Conservation (phyloP, 805 yeast species). For the Monosporozyma siamensis region DNA sequence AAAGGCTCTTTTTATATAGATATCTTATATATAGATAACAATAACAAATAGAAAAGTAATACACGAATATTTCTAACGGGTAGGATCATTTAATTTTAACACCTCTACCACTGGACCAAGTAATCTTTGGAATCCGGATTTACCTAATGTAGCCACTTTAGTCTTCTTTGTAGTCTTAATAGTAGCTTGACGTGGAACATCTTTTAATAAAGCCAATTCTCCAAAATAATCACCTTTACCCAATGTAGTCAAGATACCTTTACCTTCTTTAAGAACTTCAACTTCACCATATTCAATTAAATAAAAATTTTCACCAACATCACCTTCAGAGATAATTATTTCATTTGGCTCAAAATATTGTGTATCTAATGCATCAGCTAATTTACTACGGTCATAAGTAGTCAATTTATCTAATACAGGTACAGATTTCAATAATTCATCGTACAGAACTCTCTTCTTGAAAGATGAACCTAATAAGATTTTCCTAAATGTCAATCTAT, state of each 20-base stretch:
- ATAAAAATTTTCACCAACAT: slow-evolving; percentile 66
- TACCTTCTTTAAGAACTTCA: slow-evolving; percentile 51
- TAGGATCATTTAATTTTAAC: slow-evolving; percentile 79
- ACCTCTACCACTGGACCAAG: slow-evolving; percentile 92
- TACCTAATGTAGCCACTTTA: slow-evolving; percentile 85
- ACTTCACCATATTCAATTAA: slow-evolving; percentile 77
- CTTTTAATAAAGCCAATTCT: slow-evolving; percentile 86
- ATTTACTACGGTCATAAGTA: slow-evolving; percentile 74
- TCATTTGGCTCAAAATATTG: slow-evolving; percentile 62
- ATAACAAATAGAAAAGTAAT: too few species aligned
- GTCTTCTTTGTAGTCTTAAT: slow-evolving; percentile 67
- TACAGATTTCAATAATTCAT: slow-evolving; percentile 76
- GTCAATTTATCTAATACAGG: slow-evolving; percentile 70
- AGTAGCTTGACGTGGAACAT: slow-evolving; percentile 89
- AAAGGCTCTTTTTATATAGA: background rate
- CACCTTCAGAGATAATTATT: slow-evolving; percentile 78
- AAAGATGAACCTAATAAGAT: slow-evolving; percentile 85
- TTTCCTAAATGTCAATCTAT: slow-evolving; percentile 74
- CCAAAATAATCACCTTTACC: slow-evolving; percentile 90
- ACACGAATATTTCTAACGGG: slow-evolving; percentile 32
- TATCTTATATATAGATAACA: background rate
- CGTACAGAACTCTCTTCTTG: slow-evolving; percentile 84
- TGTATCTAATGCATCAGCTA: slow-evolving; percentile 90
- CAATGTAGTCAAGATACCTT: slow-evolving; percentile 52
- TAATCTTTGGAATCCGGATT: slow-evolving; percentile 86